Percentiles rank a stretch among this genome's conserved stretches.
These are phyloP conservation scores for Lentinus brumalis DNA, from an alignment of 768 basidiomycete genomes.

Conservation along the genomic window DNA sequence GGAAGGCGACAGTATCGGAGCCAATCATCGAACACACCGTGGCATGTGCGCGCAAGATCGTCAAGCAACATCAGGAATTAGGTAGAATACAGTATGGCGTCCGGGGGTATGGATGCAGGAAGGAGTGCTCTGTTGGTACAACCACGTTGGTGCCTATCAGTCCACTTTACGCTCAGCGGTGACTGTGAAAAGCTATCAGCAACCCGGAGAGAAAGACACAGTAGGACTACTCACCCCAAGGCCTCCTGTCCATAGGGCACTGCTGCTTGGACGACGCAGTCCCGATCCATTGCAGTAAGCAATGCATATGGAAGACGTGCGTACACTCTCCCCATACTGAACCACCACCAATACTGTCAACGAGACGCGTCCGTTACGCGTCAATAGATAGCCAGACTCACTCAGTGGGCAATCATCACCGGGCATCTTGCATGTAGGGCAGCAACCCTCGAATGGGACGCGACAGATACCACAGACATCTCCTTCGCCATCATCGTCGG, in stretches of 20 bases:
- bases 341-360: neutral
- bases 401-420: conserved; percentile 95
- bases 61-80: too few species aligned
- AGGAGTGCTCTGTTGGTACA: neutral
- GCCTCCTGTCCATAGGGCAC: conserved; percentile 96
- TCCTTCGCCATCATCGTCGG: conserved; percentile 60
- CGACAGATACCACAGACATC: conserved; percentile 88
- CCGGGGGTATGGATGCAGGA: neutral
- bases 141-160: neutral
- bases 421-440: conserved; percentile 94
- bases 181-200: conserved; percentile 33
- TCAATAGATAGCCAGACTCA: conserved; percentile 40
- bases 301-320: conserved; percentile 99
- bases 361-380: neutral
- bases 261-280: conserved; percentile 89
- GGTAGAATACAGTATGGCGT: neutral
- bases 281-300: conserved; percentile 93
- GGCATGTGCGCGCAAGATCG: neutral
- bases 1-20: neutral
- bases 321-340: conserved; percentile 97
- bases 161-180: conserved; percentile 58
- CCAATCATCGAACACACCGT: too few species aligned
- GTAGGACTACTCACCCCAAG: conserved; percentile 71
- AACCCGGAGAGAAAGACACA: neutral
- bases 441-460: conserved; percentile 91